phyloP scores from a whole-genome alignment of 306 rosid genomes.

The Crataegus laevigata region DNA sequence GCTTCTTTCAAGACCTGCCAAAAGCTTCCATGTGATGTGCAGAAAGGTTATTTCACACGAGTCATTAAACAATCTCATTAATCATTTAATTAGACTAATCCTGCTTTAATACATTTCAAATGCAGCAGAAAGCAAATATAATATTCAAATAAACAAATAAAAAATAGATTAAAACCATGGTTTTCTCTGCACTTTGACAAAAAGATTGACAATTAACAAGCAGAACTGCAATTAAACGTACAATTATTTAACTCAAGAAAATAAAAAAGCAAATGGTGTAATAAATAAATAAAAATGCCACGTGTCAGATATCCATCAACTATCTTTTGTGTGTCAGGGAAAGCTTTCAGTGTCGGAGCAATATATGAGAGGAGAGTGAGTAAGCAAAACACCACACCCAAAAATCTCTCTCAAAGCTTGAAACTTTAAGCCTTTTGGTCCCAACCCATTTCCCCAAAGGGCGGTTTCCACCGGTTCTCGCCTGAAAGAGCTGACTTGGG shows the following conservation, averaged over 20 bases:
- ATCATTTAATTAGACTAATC: background rate
- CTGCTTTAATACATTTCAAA: background rate
- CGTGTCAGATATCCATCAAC: slow-evolving; percentile 33
- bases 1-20: background rate
- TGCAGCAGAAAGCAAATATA: background rate
- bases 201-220: background rate
- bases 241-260: background rate
- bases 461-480: background rate
- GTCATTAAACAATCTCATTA: background rate
- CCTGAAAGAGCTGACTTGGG: slow-evolving; percentile 5
- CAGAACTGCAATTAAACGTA: background rate
- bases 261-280: background rate
- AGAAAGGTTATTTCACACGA: background rate
- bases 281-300: background rate
- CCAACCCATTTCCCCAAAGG: slow-evolving; percentile 1
- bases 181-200: background rate
- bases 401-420: background rate
- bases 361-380: slow-evolving; percentile 13
- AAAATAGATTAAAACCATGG: background rate
- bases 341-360: slow-evolving; percentile 39
- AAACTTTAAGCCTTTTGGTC: background rate
- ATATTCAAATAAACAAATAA: background rate
- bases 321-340: slow-evolving; percentile 42
- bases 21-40: slow-evolving; percentile 1
- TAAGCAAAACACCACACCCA: slow-evolving; percentile 17